Percentiles rank a stretch among this genome's conserved stretches.
These are phyloP conservation scores for Aphanocladium album DNA, from an alignment of 2,329 filamentous ascomycete species.

Conservation along the genomic window DNA sequence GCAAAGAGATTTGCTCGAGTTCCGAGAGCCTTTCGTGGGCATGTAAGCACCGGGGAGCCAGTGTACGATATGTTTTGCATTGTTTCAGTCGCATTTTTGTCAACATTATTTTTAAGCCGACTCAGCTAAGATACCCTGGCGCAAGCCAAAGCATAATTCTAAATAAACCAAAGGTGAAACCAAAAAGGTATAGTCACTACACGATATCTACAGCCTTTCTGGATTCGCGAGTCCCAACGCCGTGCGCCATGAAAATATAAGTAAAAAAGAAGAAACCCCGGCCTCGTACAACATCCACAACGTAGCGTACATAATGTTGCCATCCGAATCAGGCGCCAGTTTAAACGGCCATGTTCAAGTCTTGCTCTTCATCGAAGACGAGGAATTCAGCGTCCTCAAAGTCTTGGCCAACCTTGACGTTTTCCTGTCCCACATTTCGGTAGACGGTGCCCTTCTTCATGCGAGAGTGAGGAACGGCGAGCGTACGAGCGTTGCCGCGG, in stretches of 20 bases:
- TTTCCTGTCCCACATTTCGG: slow-evolving; percentile 39
- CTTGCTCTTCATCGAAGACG: slow-evolving; percentile 38
- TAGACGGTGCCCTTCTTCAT: slow-evolving; percentile 21
- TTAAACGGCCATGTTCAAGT: slow-evolving; percentile 32
- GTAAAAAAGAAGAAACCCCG: not conserved
- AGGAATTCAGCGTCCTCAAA: slow-evolving; percentile 68
- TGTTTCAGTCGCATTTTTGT: not conserved
- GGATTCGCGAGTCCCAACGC: slow-evolving; percentile 5
- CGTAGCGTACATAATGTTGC: slow-evolving; percentile 7
- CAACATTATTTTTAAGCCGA: not conserved
- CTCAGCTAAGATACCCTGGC: slow-evolving; percentile 10
- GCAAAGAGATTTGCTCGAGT: slow-evolving; percentile 77
- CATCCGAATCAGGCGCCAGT: not conserved
- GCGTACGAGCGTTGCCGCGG: slow-evolving; percentile 36
- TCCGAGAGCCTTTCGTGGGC: slow-evolving; percentile 56
- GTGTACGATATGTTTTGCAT: not conserved
- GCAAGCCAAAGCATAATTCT: not conserved
- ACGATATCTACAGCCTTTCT: slow-evolving; percentile 7
- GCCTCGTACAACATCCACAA: not conserved
- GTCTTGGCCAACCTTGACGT: slow-evolving; percentile 44
- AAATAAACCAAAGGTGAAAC: not conserved
- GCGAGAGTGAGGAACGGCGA: slow-evolving; percentile 43
- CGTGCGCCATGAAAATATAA: slow-evolving; percentile 1
- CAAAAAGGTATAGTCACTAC: not conserved
- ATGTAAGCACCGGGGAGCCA: not conserved